A percentile compares a stretch with the other conserved stretches of the same genome.
Evolutionary conservation across 805 yeast genomes (phyloP).

Genomic region (Hanseniaspora lindneri): DNA sequence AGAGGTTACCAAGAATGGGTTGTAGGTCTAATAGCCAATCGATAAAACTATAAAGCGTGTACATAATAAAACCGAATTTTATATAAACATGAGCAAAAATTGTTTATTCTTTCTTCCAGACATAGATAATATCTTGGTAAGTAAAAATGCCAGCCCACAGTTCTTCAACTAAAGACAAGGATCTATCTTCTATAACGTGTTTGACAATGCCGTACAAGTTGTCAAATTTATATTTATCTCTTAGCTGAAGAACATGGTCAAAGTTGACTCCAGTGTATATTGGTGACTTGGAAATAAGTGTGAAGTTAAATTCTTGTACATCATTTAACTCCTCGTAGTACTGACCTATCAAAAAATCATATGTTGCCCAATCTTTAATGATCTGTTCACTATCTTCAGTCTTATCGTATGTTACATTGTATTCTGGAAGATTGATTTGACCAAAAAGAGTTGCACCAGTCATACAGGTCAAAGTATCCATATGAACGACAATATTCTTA

Average conservation of each 20-base stretch:
- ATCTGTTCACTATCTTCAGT: slow-evolving; percentile 44
- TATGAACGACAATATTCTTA: slow-evolving; percentile 39
- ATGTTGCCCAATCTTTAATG: slow-evolving; percentile 34
- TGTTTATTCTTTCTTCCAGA: slow-evolving; percentile 21
- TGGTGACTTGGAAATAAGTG: slow-evolving; percentile 29
- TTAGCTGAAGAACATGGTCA: slow-evolving; percentile 19
- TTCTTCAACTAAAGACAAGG: slow-evolving; percentile 17
- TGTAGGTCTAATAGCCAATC: background rate
- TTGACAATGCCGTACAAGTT: slow-evolving; percentile 18
- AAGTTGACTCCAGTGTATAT: slow-evolving; percentile 35
- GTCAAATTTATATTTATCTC: slow-evolving; percentile 18
- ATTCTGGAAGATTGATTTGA: slow-evolving; percentile 35
- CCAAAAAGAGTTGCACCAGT: slow-evolving; percentile 73
- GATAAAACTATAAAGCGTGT: background rate
- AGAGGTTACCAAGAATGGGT: background rate
- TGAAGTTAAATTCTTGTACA: slow-evolving; percentile 34
- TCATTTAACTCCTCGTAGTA: slow-evolving; percentile 21
- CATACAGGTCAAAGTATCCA: slow-evolving; percentile 76
- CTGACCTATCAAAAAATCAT: slow-evolving; percentile 42
- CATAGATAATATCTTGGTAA: slow-evolving; percentile 25
- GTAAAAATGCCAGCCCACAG: slow-evolving; percentile 21
- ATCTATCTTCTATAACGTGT: slow-evolving; percentile 18
- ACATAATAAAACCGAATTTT: background rate
- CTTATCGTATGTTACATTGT: slow-evolving; percentile 51
- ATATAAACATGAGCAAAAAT: background rate